These are phyloP conservation scores for Rhizopogon vulgaris DNA, from an alignment of 768 basidiomycete species.

Conservation along the genomic window DNA sequence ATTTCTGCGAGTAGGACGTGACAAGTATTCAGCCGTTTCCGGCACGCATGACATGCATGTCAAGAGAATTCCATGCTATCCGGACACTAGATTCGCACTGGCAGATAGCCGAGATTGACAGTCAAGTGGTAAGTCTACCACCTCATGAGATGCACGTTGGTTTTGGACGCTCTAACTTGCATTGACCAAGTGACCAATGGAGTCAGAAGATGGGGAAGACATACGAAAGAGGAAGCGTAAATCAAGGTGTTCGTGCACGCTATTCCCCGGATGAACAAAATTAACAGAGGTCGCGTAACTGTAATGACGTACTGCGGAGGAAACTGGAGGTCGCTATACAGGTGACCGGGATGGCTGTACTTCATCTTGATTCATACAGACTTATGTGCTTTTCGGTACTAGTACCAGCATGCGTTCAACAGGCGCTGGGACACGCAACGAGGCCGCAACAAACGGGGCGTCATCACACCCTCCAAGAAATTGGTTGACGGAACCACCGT, in stretches of 20 bases:
- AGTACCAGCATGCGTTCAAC: background rate
- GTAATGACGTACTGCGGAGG: conserved; percentile 23
- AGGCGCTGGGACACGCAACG: background rate
- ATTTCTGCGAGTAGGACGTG: conserved; percentile 16
- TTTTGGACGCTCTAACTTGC: conserved; percentile 7
- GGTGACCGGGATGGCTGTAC: conserved; percentile 2
- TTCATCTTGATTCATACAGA: background rate
- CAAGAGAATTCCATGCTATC: conserved; percentile 12
- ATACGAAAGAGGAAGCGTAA: conserved; percentile 13
- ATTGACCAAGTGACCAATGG: conserved; percentile 8
- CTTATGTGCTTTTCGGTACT: background rate
- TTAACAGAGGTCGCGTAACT: conserved; percentile 8
- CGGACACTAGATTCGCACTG: conserved; percentile 11
- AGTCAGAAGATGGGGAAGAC: conserved; percentile 4
- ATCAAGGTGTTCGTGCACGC: conserved; percentile 9
- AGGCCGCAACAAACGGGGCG: background rate
- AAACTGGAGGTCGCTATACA: conserved; percentile 6
- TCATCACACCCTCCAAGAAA: too few species aligned
- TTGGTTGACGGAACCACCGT: too few species aligned
- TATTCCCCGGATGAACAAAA: conserved; percentile 7
- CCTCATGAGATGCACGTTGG: conserved; percentile 11
- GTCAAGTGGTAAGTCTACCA: conserved; percentile 5
- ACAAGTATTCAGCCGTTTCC: conserved; percentile 14
- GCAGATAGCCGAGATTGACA: conserved; percentile 13
- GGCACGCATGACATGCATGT: conserved; percentile 14